phyloP scores from a whole-genome alignment of 1,284 basidiomycete species.

The Rhodotorula sp. region DNA sequence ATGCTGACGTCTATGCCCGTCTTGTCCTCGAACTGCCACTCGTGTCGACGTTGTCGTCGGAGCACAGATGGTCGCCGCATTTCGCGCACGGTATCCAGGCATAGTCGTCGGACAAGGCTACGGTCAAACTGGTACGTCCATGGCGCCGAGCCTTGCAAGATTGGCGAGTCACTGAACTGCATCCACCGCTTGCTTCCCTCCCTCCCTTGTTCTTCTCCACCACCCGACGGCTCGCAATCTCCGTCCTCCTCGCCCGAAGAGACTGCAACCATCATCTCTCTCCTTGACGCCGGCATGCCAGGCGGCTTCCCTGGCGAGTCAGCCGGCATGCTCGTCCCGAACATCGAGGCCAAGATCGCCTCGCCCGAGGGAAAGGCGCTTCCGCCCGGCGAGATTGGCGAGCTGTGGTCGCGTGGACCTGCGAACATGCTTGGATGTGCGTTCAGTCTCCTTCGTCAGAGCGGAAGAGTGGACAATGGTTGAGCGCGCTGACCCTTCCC shows the following conservation, averaged over 20 bases:
- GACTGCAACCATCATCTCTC: conserved; percentile 38
- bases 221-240: not conserved
- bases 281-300: conserved; percentile 9
- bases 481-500: no score
- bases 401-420: conserved; percentile 33
- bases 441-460: not conserved
- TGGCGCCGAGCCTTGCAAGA: no score
- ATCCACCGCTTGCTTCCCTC: not conserved
- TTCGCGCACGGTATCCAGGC: conserved; percentile 24
- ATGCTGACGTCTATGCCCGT: not conserved
- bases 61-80: conserved; percentile 14
- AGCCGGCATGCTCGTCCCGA: conserved; percentile 27
- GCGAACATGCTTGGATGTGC: conserved; percentile 37
- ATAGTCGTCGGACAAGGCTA: conserved; percentile 27
- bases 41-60: not conserved
- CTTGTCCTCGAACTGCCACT: no score
- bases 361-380: conserved; percentile 42
- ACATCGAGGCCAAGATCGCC: conserved; percentile 42
- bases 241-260: not conserved
- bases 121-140: conserved; percentile 2
- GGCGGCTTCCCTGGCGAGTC: conserved; percentile 14
- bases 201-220: not conserved
- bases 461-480: no score
- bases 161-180: no score
- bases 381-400: conserved; percentile 30